phyloP scores from a whole-genome alignment of 2,329 filamentous ascomycete species.

The Boeremia exigua region DNA sequence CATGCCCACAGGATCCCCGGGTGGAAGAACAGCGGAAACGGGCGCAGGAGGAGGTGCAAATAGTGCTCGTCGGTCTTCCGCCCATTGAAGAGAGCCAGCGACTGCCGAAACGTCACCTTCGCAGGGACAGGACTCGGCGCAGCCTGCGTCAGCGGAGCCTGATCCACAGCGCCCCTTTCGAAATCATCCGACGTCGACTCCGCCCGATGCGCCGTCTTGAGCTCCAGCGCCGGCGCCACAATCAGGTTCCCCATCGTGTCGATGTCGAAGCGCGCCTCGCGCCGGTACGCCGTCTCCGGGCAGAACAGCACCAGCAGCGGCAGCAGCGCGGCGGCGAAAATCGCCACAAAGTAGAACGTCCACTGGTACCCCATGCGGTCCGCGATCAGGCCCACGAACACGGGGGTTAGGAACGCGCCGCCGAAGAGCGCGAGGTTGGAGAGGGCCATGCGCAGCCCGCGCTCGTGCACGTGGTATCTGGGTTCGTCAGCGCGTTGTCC shows the following conservation, averaged over 20 bases:
- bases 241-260: conserved; percentile 60
- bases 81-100: conserved; percentile 76
- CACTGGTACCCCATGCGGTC: conserved; percentile 78
- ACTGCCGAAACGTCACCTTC: conserved; percentile 64
- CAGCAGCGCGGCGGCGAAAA: conserved; percentile 75
- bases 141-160: too few species aligned
- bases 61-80: conserved; percentile 81
- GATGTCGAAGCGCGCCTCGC: conserved; percentile 71
- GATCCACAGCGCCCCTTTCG: neutral
- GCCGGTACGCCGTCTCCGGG: conserved; percentile 81
- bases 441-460: conserved; percentile 87
- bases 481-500: too few species aligned
- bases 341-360: conserved; percentile 88
- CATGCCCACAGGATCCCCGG: conserved; percentile 83
- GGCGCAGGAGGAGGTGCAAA: conserved; percentile 68
- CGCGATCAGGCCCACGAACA: conserved; percentile 89
- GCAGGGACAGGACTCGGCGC: too few species aligned
- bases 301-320: conserved; percentile 78
- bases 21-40: conserved; percentile 82
- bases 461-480: conserved; percentile 80
- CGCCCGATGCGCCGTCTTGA: neutral
- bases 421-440: conserved; percentile 74
- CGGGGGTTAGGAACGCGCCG: conserved; percentile 78
- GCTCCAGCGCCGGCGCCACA: conserved; percentile 3
- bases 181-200: conserved; percentile 2